Evolutionary conservation across 2,329 filamentous ascomycete species (phyloP).

Genomic region (Aureobasidium sp.): DNA sequence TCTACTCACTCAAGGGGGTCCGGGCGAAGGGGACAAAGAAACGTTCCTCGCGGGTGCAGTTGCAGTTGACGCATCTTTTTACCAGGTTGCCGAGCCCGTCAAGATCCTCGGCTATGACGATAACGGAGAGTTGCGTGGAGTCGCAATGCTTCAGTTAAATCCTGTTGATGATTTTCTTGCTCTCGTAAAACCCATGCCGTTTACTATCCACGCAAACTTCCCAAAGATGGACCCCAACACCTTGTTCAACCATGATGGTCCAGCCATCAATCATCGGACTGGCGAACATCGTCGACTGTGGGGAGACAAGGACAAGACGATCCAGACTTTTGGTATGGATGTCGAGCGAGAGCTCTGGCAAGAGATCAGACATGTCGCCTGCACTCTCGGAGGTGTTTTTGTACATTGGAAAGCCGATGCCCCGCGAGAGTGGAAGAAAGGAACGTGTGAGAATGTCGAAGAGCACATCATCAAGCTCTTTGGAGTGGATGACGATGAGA

Average conservation of each 20-base stretch:
- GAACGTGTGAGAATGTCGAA: constrained; percentile 10
- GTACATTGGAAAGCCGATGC: constrained; percentile 16
- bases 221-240: constrained; percentile 26
- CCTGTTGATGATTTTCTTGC: constrained; percentile 13
- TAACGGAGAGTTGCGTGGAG: constrained; percentile 11
- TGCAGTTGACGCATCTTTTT: constrained; percentile 32
- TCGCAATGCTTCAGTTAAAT: constrained; percentile 17
- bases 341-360: constrained; percentile 21
- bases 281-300: constrained; percentile 19
- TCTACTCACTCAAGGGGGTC: constrained; percentile 38
- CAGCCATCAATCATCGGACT: constrained; percentile 16
- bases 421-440: background rate
- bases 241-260: constrained; percentile 19
- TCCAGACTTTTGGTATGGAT: constrained; percentile 20
- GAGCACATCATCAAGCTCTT: constrained; percentile 11
- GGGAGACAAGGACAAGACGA: constrained; percentile 17
- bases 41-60: constrained; percentile 40
- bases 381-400: constrained; percentile 17
- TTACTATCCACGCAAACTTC: constrained; percentile 23
- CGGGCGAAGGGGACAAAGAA: constrained; percentile 44
- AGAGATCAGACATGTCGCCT: constrained; percentile 18
- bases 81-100: constrained; percentile 28
- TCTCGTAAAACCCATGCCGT: constrained; percentile 15
- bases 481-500: background rate
- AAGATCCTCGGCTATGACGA: constrained; percentile 13